These are phyloP conservation scores for Ambrosia trifida DNA, from an alignment of 129 eudicot species.

Conservation along the genomic window DNA sequence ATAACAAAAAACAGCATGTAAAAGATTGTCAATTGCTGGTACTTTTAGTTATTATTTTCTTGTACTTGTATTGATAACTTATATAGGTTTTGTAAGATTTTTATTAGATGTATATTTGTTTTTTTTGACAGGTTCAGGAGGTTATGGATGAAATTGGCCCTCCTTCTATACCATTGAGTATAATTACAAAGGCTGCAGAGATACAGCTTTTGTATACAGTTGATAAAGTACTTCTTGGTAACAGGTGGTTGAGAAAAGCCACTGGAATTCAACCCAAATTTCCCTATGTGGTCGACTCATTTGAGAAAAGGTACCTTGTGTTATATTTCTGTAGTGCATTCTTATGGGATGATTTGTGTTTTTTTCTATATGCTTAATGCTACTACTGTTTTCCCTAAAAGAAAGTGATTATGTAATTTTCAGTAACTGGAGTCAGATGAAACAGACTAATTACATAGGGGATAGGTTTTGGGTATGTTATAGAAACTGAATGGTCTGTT, in stretches of 20 bases:
- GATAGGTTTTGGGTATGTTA: too few species aligned
- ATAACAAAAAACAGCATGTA: too few species aligned
- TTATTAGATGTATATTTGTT: conserved; percentile 21
- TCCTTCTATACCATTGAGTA: conserved; percentile 65
- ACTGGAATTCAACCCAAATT: conserved; percentile 94
- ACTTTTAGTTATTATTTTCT: neutral
- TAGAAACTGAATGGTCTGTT: too few species aligned
- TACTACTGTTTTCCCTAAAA: neutral
- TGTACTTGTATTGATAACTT: neutral
- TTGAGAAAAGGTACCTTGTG: conserved; percentile 70
- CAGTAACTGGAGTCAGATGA: too few species aligned
- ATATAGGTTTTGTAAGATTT: neutral
- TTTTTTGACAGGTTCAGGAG: conserved; percentile 70
- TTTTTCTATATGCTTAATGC: neutral
- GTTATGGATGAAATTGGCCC: conserved; percentile 81
- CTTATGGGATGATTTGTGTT: neutral
- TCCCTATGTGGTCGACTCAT: conserved; percentile 90
- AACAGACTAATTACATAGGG: too few species aligned
- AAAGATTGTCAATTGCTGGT: too few species aligned
- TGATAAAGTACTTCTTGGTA: conserved; percentile 85
- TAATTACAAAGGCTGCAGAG: conserved; percentile 76
- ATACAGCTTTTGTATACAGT: conserved; percentile 67
- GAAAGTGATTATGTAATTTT: neutral
- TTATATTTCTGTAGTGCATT: neutral
- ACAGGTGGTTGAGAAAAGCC: conserved; percentile 91